phyloP scores from a whole-genome alignment of 768 basidiomycete species.

The Tricholoma hemisulphureum region DNA sequence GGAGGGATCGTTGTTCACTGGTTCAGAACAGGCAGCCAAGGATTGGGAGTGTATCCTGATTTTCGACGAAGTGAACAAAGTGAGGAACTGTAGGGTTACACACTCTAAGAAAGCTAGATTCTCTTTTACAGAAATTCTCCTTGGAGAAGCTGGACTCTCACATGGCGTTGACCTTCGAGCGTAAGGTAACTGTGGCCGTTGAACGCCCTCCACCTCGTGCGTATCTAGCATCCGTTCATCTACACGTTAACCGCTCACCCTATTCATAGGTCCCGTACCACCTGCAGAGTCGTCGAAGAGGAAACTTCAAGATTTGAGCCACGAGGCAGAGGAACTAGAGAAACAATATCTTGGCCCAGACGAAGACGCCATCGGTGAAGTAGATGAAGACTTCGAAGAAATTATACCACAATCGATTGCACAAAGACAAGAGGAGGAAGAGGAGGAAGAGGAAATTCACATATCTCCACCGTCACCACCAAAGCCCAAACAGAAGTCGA shows the following conservation, averaged over 20 bases:
- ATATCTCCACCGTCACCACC: constrained; percentile 28
- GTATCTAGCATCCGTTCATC: constrained; percentile 16
- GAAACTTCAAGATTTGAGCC: neutral
- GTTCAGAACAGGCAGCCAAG: constrained; percentile 56
- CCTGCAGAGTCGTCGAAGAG: constrained; percentile 12
- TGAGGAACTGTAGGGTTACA: constrained; percentile 29
- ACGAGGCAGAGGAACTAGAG: constrained; percentile 25
- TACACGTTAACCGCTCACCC: constrained; percentile 3
- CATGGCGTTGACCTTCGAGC: constrained; percentile 53
- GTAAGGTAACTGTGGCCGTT: constrained; percentile 34
- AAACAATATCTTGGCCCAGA: constrained; percentile 25
- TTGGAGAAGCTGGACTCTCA: constrained; percentile 75
- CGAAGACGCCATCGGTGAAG: constrained; percentile 33
- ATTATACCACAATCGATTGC: constrained; percentile 30
- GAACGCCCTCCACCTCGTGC: constrained; percentile 33
- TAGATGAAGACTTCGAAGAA: constrained; percentile 46
- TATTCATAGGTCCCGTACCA: constrained; percentile 20
- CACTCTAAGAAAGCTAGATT: constrained; percentile 2
- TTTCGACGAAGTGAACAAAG: constrained; percentile 73
- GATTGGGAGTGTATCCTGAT: constrained; percentile 78
- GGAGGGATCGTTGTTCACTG: constrained; percentile 56
- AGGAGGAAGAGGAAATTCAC: constrained; percentile 35
- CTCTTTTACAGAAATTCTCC: constrained; percentile 52
- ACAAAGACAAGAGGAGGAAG: constrained; percentile 33
- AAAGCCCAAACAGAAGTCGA: constrained; percentile 36